Evolutionary conservation across 306 rosid species (phyloP).

Genomic region (Quercus cerris): DNA sequence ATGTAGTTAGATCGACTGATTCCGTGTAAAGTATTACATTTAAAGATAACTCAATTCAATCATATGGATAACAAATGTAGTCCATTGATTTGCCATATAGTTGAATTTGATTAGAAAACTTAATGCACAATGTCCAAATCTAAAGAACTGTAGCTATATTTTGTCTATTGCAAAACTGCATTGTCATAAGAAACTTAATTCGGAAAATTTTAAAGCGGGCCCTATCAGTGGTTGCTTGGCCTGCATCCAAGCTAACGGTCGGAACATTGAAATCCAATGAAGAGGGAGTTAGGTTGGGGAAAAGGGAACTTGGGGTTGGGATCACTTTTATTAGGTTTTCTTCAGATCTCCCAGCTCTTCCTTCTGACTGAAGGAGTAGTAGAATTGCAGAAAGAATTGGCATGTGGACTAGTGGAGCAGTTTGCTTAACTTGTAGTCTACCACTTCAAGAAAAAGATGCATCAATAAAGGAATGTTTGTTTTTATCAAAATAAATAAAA

Average conservation of each 20-base stretch:
- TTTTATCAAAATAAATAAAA: not conserved
- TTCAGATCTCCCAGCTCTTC: conserved; percentile 2
- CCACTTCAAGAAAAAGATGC: conserved; percentile 1
- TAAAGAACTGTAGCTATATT: no score
- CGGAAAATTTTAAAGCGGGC: conserved; percentile 14
- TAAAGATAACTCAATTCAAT: no score
- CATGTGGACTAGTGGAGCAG: conserved; percentile 15
- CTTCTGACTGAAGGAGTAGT: conserved; percentile 27
- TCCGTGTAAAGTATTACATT: no score
- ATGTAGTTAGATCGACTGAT: no score
- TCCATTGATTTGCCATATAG: no score
- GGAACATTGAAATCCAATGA: conserved; percentile 18
- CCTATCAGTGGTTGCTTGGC: conserved; percentile 33
- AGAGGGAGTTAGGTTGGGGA: conserved; percentile 42
- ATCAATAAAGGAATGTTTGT: not conserved
- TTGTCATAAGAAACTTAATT: conserved; percentile 8
- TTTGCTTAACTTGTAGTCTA: conserved; percentile 48
- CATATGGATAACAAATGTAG: no score
- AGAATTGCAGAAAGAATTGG: conserved; percentile 14
- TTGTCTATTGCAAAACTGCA: not conserved
- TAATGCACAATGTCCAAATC: no score
- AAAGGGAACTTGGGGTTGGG: conserved; percentile 17
- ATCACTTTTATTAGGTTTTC: conserved; percentile 17
- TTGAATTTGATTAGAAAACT: no score
- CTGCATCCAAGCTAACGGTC: conserved; percentile 47